Evolutionary conservation across 2,329 filamentous ascomycete species (phyloP).

Genomic region (Gaeumannomyces sp.): DNA sequence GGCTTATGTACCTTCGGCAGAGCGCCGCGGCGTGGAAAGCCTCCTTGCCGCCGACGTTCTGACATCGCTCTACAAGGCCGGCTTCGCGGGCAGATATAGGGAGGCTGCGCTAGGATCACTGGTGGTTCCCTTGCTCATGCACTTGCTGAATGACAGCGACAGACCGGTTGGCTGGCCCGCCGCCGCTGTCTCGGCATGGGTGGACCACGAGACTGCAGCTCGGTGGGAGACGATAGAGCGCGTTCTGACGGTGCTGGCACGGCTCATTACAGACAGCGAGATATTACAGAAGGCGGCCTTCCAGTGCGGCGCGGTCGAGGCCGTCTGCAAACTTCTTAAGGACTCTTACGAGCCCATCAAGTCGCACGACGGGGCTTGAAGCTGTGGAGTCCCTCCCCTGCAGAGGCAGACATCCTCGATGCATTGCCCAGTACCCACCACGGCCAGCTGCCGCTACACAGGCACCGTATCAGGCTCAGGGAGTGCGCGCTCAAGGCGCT

Average conservation of each 20-base stretch:
- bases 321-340: constrained; percentile 42
- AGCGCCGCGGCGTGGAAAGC: constrained; percentile 50
- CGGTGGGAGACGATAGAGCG: constrained; percentile 57
- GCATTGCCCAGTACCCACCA: constrained; percentile 33
- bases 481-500: constrained; percentile 73
- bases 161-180: constrained; percentile 19
- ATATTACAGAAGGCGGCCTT: constrained; percentile 76
- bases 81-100: constrained; percentile 57
- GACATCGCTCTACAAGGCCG: constrained; percentile 62
- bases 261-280: constrained; percentile 71
- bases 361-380: constrained; percentile 20
- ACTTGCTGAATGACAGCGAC: constrained; percentile 44
- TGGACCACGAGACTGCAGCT: constrained; percentile 31
- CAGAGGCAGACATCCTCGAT: neutral
- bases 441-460: constrained; percentile 54
- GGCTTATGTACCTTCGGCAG: constrained; percentile 62
- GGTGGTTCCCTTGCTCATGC: constrained; percentile 63
- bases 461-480: constrained; percentile 68
- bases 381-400: constrained; percentile 29
- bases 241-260: constrained; percentile 69
- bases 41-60: constrained; percentile 65
- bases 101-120: constrained; percentile 60
- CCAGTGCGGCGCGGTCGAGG: constrained; percentile 50
- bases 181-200: constrained; percentile 19
- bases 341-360: constrained; percentile 43